These are phyloP conservation scores for Leccinum barrowsii DNA, from an alignment of 768 basidiomycete genomes.

Conservation along the genomic window DNA sequence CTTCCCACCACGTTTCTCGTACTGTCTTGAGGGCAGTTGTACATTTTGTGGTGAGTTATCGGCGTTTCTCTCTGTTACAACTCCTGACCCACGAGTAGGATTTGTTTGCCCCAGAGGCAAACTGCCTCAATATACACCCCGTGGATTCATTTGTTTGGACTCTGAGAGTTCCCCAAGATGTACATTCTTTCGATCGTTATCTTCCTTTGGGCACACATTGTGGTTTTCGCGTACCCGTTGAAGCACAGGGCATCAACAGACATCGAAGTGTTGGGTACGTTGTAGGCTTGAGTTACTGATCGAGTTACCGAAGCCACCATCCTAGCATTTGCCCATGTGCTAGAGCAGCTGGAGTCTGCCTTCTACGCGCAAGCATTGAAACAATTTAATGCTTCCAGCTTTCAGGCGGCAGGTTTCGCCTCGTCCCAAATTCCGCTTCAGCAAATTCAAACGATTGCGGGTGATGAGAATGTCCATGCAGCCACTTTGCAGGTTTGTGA, in stretches of 20 bases:
- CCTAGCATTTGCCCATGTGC: constrained; percentile 69
- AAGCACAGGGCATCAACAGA: constrained; percentile 6
- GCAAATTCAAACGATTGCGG: constrained; percentile 56
- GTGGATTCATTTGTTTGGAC: constrained; percentile 28
- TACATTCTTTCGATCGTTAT: not conserved
- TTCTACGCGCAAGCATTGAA: constrained; percentile 67
- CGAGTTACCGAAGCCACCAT: not conserved
- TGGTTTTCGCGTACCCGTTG: constrained; percentile 7
- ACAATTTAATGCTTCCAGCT: constrained; percentile 64
- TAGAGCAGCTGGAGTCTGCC: constrained; percentile 67
- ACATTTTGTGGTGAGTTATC: not conserved
- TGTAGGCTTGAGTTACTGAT: not conserved
- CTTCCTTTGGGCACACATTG: not conserved
- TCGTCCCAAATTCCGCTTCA: constrained; percentile 52
- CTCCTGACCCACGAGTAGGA: not conserved
- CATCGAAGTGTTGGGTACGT: constrained; percentile 59
- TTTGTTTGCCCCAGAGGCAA: constrained; percentile 35
- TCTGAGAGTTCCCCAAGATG: constrained; percentile 10
- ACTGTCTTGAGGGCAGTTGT: constrained; percentile 2
- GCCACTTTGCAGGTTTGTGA: constrained; percentile 47
- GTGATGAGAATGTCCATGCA: constrained; percentile 62
- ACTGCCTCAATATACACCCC: not conserved
- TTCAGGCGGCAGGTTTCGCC: constrained; percentile 61
- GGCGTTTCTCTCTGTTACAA: not conserved
- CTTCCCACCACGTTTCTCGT: not conserved